Evolutionary conservation across 2,329 filamentous ascomycete species (phyloP).

Genomic region (Sporothrix euskadiensis): DNA sequence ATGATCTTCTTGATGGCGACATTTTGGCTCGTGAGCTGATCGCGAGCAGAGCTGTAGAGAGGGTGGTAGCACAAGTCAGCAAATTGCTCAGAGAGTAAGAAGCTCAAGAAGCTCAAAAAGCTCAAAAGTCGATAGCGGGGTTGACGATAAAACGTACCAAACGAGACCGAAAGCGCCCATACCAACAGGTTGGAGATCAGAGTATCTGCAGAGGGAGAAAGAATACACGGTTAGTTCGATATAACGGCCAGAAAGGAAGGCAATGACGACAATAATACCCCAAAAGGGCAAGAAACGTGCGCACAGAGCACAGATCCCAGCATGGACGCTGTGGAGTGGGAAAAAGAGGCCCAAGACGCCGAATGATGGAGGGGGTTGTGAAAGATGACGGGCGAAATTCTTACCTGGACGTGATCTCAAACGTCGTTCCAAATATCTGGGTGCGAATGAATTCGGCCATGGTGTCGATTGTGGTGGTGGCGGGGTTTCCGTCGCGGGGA

Average conservation of each 20-base stretch:
- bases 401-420: constrained; percentile 98
- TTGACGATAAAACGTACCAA: constrained; percentile 60
- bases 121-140: neutral
- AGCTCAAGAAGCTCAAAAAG: neutral
- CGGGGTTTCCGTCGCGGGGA: constrained; percentile 12
- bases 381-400: neutral
- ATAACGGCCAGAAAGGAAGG: neutral
- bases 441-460: constrained; percentile 99
- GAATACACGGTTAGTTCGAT: neutral
- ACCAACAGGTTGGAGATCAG: constrained; percentile 95
- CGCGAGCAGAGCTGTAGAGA: constrained; percentile 81
- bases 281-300: neutral
- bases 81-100: neutral
- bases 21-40: constrained; percentile 94
- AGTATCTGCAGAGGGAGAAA: constrained; percentile 64
- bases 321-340: neutral
- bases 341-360: neutral
- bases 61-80: neutral
- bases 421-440: constrained; percentile 99
- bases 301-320: constrained; percentile 1
- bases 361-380: neutral
- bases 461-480: constrained; percentile 43
- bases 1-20: constrained; percentile 99
- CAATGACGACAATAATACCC: neutral
- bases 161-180: constrained; percentile 99